Evolutionary conservation across 148 eudicot species (phyloP), one percentile per base, ranked within the genome.

Genomic region (Chenopodium formosanum): DNA sequence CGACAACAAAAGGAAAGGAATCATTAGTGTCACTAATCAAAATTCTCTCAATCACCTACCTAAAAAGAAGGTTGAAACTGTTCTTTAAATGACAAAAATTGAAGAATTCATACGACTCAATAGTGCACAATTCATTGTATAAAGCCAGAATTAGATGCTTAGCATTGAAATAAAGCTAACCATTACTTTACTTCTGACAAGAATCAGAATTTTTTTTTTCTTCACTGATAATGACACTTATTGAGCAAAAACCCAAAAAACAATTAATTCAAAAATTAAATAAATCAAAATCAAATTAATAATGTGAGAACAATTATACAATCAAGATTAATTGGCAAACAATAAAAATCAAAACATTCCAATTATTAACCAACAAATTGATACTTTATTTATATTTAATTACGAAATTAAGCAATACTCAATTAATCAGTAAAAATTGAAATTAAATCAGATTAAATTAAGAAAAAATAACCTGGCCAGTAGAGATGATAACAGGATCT

Each of bases 401-500:
- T 31, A 56, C 62, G 31, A 19, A 84, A 14, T 11, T 20, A 74
- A 13, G n/a, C 14, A 79, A 66, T 40, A 40, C 44, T 40, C 44
- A 40, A 40, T 40, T 40, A 40, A 40, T 40, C 44, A 40, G 44
- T 40, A 6, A 40, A 40, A 40, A 40, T 5, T 5, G 44, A 40
- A 40, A 40, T 40, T 40, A 37, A 37, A 37, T 37, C 40, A 37
- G 5, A 37, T 2, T n/a, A n/a, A 70, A 60, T 52, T 37, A 76
- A 16, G 31, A 22, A 0, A 0, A 76, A 52, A 10, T 10, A 52
- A 91, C 99, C 95, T 89, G 94, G 47, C 98, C 99, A 65, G 97
- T 83, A 79, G 98, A 82, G 66, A 96, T 75, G 66, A 94, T 78
- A 37, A 96, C 99, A 53, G 99, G 99, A 89, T 96, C 95, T 66